Percentiles rank a stretch among this genome's conserved stretches.
Evolutionary conservation across 164 flowering plant species (phyloP).

Genomic region (Vitis riparia): DNA sequence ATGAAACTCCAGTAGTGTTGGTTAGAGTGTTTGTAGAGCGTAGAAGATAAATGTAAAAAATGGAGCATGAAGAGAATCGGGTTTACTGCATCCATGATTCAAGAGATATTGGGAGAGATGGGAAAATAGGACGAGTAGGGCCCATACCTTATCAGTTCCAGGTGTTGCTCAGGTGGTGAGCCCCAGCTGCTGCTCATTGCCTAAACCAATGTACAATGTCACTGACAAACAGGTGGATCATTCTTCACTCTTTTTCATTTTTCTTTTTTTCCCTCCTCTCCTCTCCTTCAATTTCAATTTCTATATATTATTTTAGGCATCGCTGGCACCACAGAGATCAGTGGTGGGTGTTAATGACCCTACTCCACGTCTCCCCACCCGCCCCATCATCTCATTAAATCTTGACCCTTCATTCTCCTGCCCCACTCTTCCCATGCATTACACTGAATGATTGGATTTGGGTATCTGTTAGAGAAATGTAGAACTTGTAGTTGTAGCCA

Average conservation of each 20-base stretch:
- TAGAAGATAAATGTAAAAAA: no score
- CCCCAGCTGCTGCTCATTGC: constrained; percentile 52
- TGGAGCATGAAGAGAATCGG: no score
- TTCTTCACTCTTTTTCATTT: constrained; percentile 30
- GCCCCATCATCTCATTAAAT: constrained; percentile 14
- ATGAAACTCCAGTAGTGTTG: background rate
- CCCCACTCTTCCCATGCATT: constrained; percentile 2
- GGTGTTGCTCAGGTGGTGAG: constrained; percentile 66
- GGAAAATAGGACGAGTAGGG: constrained; percentile 28
- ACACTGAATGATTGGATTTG: constrained; percentile 31
- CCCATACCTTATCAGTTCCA: constrained; percentile 58
- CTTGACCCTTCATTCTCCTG: constrained; percentile 25
- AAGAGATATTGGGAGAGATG: constrained; percentile 12
- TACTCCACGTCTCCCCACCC: background rate
- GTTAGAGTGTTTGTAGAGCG: background rate
- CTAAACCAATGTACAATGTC: constrained; percentile 55
- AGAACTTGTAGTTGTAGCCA: constrained; percentile 4
- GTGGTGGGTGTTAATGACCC: constrained; percentile 27
- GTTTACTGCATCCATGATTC: constrained; percentile 28
- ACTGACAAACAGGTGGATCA: constrained; percentile 75
- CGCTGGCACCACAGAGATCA: constrained; percentile 29
- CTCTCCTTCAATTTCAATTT: no score
- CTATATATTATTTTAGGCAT: background rate
- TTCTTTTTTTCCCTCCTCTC: background rate
- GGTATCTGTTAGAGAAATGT: constrained; percentile 11